These are phyloP conservation scores for Mesembryanthemum crystallinum DNA, from an alignment of 148 eudicot species.

Conservation along the genomic window DNA sequence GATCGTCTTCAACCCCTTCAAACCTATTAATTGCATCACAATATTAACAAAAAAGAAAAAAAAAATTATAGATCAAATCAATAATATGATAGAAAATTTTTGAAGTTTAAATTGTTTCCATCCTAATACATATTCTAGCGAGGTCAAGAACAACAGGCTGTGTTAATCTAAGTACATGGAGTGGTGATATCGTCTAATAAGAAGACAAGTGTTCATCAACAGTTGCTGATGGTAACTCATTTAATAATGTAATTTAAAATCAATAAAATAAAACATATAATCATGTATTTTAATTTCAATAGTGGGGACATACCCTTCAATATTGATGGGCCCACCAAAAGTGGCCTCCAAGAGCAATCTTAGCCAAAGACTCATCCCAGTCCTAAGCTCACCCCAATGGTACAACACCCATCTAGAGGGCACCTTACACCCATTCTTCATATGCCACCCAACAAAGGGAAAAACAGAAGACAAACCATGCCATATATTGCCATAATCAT, in stretches of 20 bases:
- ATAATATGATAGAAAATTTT: no score
- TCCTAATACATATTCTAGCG: no score
- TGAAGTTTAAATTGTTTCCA: no score
- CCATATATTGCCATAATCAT: conserved; percentile 63
- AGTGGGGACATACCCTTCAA: conserved; percentile 26
- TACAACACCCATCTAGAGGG: conserved; percentile 60
- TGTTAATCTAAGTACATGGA: no score
- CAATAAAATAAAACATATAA: no score
- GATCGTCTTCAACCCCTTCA: conserved; percentile 22
- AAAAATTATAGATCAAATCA: no score
- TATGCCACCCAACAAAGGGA: conserved; percentile 71
- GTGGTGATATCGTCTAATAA: no score
- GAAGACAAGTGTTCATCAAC: no score
- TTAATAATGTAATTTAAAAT: no score
- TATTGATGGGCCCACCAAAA: conserved; percentile 35
- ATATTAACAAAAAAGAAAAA: neutral
- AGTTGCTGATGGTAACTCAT: no score
- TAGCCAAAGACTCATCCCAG: conserved; percentile 52
- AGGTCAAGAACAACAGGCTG: no score
- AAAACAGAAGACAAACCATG: conserved; percentile 60
- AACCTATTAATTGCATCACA: conserved; percentile 23
- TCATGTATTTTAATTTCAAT: no score
- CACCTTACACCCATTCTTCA: conserved; percentile 39
- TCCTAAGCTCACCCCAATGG: conserved; percentile 75
- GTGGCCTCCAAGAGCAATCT: conserved; percentile 54